These are phyloP conservation scores for Gilbertella persicaria DNA, from an alignment of 371 early-diverging fungal genomes.

Conservation along the genomic window DNA sequence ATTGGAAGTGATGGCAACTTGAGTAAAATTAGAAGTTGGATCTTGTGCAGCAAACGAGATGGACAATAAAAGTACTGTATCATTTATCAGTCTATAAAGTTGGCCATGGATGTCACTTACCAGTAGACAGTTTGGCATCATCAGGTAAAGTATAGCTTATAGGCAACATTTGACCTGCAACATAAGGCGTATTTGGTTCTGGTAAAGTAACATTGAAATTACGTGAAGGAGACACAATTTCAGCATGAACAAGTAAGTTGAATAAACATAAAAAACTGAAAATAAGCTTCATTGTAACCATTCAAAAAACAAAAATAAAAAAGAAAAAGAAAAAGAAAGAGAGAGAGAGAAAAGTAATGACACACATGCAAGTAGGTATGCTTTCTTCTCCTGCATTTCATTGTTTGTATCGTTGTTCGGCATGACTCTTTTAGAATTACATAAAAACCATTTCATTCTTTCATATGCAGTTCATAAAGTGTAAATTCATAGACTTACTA, in stretches of 20 bases:
- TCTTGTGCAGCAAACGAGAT: conserved; percentile 31
- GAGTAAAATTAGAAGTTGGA: conserved; percentile 22
- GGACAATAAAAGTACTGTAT: conserved; percentile 28
- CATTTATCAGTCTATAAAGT: neutral
- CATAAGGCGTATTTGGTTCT: conserved; percentile 35
- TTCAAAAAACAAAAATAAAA: neutral
- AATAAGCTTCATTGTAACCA: no score
- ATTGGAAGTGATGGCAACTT: conserved; percentile 27
- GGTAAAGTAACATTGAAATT: conserved; percentile 45
- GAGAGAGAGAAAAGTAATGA: no score
- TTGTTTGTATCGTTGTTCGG: no score
- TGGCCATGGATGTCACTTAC: conserved; percentile 6
- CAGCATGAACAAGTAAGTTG: conserved; percentile 1
- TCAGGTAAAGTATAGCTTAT: conserved; percentile 34
- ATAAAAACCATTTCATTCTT: no score
- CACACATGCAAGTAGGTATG: no score
- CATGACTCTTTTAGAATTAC: no score
- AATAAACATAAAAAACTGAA: no score
- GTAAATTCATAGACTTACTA: no score
- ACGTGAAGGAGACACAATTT: conserved; percentile 26
- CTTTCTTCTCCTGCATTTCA: no score
- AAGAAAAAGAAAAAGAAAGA: neutral
- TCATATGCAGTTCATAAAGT: no score
- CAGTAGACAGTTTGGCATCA: conserved; percentile 15
- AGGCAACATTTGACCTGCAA: conserved; percentile 48